Evolutionary conservation across 805 yeast genomes (phyloP).

Genomic region (Wickerhamomyces rabaulensis): DNA sequence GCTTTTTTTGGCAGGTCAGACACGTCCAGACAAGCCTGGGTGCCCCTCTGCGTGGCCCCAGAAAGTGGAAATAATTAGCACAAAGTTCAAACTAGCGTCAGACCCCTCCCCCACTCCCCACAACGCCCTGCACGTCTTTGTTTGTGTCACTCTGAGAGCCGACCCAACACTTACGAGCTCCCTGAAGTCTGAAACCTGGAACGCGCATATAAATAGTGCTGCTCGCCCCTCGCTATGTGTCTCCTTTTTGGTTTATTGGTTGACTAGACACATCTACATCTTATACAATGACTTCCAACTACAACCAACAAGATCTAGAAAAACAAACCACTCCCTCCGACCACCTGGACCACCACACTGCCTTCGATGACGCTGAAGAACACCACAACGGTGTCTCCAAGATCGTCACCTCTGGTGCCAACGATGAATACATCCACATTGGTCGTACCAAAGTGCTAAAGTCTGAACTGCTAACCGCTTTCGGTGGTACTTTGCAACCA

Average conservation of each 20-base stretch:
- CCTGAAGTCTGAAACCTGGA: too few relatives aligned
- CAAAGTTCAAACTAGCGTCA: too few relatives aligned
- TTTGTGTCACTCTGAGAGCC: background rate
- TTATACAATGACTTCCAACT: background rate
- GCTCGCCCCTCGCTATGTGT: background rate
- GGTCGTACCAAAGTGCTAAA: constrained; percentile 68
- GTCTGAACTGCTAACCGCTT: constrained; percentile 56
- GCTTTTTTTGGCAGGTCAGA: background rate
- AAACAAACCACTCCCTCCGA: constrained; percentile 16
- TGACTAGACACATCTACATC: background rate
- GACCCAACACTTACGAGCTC: background rate
- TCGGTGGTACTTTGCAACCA: constrained; percentile 81
- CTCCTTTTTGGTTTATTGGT: too few relatives aligned
- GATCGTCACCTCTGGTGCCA: constrained; percentile 35
- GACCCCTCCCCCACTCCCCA: background rate
- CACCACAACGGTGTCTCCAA: constrained; percentile 16
- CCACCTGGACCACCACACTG: constrained; percentile 15
- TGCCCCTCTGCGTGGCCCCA: too few relatives aligned
- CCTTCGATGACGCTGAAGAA: constrained; percentile 5
- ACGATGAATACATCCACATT: constrained; percentile 61
- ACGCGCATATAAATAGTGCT: background rate
- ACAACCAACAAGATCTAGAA: constrained; percentile 15
- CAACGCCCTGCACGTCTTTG: background rate
- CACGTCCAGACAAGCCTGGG: too few relatives aligned
- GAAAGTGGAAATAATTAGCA: too few relatives aligned